Conservation (phyloP, 2,329 filamentous ascomycete species). For the Chaetomium sp. region DNA sequence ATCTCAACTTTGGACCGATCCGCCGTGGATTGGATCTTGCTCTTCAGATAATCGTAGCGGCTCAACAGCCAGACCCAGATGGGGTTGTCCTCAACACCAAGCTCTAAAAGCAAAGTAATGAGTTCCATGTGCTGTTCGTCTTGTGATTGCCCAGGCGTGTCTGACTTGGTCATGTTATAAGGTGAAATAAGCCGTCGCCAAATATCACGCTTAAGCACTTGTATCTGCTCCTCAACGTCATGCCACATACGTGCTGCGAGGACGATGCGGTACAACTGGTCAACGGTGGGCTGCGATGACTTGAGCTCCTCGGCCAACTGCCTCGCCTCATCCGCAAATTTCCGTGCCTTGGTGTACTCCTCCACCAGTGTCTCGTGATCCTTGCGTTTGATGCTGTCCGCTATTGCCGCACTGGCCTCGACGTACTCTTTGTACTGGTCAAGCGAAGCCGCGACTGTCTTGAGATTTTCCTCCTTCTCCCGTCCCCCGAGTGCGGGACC, state of each 20-base stretch:
- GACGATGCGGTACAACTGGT: conserved; percentile 78
- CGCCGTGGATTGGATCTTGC: conserved; percentile 70
- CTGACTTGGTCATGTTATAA: conserved; percentile 49
- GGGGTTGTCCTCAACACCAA: conserved; percentile 91
- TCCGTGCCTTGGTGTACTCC: conserved; percentile 77
- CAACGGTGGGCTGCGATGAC: conserved; percentile 59
- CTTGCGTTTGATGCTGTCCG: conserved; percentile 80
- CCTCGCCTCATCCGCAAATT: conserved; percentile 71
- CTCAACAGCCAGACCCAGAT: conserved; percentile 95
- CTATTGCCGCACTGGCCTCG: conserved; percentile 68
- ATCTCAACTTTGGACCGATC: conserved; percentile 89
- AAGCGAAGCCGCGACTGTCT: conserved; percentile 66
- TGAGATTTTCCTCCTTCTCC: conserved; percentile 84
- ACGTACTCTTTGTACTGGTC: conserved; percentile 77
- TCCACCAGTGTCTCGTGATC: conserved; percentile 86
- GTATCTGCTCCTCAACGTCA: conserved; percentile 82
- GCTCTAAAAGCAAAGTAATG: conserved; percentile 80
- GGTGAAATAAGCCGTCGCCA: conserved; percentile 74
- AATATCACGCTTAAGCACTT: conserved; percentile 78
- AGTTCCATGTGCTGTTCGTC: conserved; percentile 88
- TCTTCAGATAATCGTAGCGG: conserved; percentile 81
- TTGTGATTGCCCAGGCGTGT: conserved; percentile 35
- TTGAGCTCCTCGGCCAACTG: conserved; percentile 54
- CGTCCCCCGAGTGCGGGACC: conserved; percentile 85
- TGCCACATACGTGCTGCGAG: conserved; percentile 92